Base-by-base conservation (phyloP, 257 asterid genomes). In the Solanum sparsipilum region DNA sequence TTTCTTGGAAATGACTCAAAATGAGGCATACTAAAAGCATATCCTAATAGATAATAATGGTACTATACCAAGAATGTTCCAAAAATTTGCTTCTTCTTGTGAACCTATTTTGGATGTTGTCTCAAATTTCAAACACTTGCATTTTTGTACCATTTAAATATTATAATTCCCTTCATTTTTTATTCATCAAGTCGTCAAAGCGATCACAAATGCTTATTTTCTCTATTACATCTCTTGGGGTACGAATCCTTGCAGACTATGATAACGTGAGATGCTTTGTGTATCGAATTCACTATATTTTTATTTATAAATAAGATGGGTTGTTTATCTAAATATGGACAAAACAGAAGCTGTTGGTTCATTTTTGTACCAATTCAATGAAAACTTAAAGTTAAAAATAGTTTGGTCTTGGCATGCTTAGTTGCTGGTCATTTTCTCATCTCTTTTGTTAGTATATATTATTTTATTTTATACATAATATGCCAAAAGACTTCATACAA, bases 231-330 rank as follows among this genome's bases (percentile, higher is more conserved):
- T 7, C 1, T 13, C 3, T 27, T 68, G 0, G 21, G 2, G 4
- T n/a, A 10, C 8, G 1, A 67, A 25, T 25, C 0, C 31, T 25
- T 1, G 1, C 0, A 13, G 1, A 67, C 0, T 65, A n/a, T 0
- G 16, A n/a, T 65, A 31, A 71, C 2, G 2, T 0, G 6, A 1
- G 3, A 71, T 31, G 1, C 1, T 71, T 71, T 71, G 7, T 71
- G 13, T 34, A 15, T 15, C 6, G 6, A 3, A 13, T 1, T 41
- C 0, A 0, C 25, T 58, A 0, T 8, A 20, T 58, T 1, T 27
- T 13, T 5, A 13, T 27, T 27, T 65, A 65, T 23, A n/a, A 78
- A 39, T 9, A 39, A 38, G 44, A 39, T 13, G 12, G 13, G 9
- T 46, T 20, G 9, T 46, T 46, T 46, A 5, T 81, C 38, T 10